phyloP scores from a whole-genome alignment of 1,139 yeast genomes.

The Zygosaccharomyces sapae region DNA sequence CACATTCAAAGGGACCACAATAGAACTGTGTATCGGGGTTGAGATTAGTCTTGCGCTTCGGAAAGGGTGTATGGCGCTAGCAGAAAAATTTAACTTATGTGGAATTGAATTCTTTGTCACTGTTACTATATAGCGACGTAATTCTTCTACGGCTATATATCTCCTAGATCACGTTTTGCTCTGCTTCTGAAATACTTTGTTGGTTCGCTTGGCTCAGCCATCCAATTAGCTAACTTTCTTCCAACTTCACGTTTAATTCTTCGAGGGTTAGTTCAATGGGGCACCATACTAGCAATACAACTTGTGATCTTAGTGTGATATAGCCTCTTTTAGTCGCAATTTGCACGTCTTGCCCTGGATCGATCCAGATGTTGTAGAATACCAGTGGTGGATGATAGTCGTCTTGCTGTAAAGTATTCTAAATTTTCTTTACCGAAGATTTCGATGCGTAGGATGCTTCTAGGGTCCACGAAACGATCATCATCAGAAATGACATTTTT shows the following conservation, averaged over 20 bases:
- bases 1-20: background rate
- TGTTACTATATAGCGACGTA: background rate
- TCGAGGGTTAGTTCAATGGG: constrained; percentile 28
- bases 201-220: background rate
- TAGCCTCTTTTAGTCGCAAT: constrained; percentile 9
- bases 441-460: constrained; percentile 16
- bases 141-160: background rate
- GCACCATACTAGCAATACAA: constrained; percentile 21
- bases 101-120: background rate
- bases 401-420: constrained; percentile 16
- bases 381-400: too few relatives aligned
- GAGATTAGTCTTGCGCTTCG: too few relatives aligned
- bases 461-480: constrained; percentile 16
- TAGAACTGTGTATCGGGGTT: too few relatives aligned
- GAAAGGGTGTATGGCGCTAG: background rate
- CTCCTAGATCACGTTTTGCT: too few relatives aligned
- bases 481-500: constrained; percentile 1
- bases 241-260: constrained; percentile 20
- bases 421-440: constrained; percentile 16
- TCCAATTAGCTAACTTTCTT: constrained; percentile 1
- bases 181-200: background rate
- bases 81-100: background rate
- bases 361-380: background rate
- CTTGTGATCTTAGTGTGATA: constrained; percentile 8
- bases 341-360: constrained; percentile 2